phyloP scores from a whole-genome alignment of 116 monocot species.

The Trichopus zeylanicus region DNA sequence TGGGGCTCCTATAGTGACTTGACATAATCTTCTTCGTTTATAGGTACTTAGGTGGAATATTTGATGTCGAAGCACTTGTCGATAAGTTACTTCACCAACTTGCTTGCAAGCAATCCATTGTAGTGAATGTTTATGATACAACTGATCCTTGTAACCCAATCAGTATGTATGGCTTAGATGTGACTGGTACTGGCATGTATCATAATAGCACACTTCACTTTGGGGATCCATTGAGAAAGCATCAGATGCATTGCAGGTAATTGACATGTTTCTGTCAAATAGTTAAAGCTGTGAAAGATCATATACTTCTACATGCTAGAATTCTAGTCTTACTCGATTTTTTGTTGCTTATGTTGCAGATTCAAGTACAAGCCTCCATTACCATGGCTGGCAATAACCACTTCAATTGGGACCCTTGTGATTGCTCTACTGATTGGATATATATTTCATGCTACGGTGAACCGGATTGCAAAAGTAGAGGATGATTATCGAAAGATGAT shows the following conservation, averaged over 20 bases:
- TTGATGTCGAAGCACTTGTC: slow-evolving; percentile 92
- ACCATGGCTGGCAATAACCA: slow-evolving; percentile 95
- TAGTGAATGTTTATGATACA: slow-evolving; percentile 91
- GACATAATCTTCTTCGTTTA: neutral
- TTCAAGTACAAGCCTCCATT: slow-evolving; percentile 72
- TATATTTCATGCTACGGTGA: slow-evolving; percentile 94
- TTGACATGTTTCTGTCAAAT: neutral
- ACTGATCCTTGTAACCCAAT: slow-evolving; percentile 55
- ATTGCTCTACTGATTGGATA: slow-evolving; percentile 82
- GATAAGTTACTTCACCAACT: slow-evolving; percentile 97
- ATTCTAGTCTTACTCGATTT: too few species aligned
- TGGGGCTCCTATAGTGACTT: neutral
- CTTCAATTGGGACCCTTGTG: slow-evolving; percentile 76
- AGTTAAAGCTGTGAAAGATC: neutral
- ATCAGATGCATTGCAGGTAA: slow-evolving; percentile 99
- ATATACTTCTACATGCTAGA: too few species aligned
- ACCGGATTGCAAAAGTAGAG: slow-evolving; percentile 93
- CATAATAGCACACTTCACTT: slow-evolving; percentile 84
- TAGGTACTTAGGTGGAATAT: slow-evolving; percentile 97
- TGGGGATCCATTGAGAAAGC: slow-evolving; percentile 88
- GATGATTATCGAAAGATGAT: slow-evolving; percentile 91
- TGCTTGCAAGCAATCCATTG: slow-evolving; percentile 91
- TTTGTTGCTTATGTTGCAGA: slow-evolving; percentile 24
- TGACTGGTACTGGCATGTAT: slow-evolving; percentile 36
- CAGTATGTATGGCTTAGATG: slow-evolving; percentile 88